These are phyloP conservation scores for Cucurbitaria berberidis DNA, from an alignment of 2,329 filamentous ascomycete species.

Conservation along the genomic window DNA sequence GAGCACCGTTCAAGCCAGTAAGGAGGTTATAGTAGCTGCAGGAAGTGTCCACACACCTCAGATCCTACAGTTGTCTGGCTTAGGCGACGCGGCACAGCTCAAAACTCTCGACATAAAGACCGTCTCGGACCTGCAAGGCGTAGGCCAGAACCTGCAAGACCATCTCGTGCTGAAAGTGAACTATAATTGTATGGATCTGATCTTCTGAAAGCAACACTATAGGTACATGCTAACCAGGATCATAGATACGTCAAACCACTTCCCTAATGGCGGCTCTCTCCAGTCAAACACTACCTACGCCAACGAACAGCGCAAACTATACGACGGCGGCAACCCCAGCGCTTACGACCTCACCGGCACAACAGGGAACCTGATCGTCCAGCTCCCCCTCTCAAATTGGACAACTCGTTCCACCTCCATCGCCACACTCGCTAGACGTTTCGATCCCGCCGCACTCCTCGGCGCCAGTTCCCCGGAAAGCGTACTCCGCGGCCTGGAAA, in stretches of 20 bases:
- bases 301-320: constrained; percentile 35
- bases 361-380: constrained; percentile 26
- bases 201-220: not conserved
- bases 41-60: constrained; percentile 67
- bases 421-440: constrained; percentile 10
- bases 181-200: constrained; percentile 25
- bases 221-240: not conserved
- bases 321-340: constrained; percentile 30
- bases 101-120: constrained; percentile 17
- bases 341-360: constrained; percentile 34
- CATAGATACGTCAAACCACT: constrained; percentile 17
- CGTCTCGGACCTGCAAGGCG: constrained; percentile 30
- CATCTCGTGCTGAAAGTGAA: constrained; percentile 26
- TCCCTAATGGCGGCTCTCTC: constrained; percentile 25
- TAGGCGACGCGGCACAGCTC: constrained; percentile 51
- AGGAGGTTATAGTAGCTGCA: constrained; percentile 65
- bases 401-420: constrained; percentile 17
- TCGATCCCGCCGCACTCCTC: constrained; percentile 8
- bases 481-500: constrained; percentile 34
- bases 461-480: constrained; percentile 13
- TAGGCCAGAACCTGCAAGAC: constrained; percentile 39
- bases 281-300: constrained; percentile 33
- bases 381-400: constrained; percentile 18
- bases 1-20: constrained; percentile 18
- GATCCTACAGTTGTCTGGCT: constrained; percentile 66